Evolutionary conservation across 345 rosid species (phyloP), one percentile per base, ranked within the genome.

Genomic region (Salix exigua): DNA sequence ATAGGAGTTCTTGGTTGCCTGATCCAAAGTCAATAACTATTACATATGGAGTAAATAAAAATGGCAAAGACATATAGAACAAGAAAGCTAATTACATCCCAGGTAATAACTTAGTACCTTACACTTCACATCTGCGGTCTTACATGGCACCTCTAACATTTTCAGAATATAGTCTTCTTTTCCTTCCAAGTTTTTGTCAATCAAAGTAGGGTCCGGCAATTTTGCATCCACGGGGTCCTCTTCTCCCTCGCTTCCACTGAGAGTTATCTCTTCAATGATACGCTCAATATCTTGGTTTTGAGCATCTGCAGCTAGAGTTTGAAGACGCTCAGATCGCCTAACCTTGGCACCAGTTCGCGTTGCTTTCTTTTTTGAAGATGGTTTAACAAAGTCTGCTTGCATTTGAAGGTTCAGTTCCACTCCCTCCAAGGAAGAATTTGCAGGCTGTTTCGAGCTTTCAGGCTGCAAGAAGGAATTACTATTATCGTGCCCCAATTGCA

Each of bases 271-370:
- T 18, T 80, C 71, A 65, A 77, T 60, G 31, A 82, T 53, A 14
- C 66, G 77, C 66, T 84, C 83, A 21, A 83, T 69, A 11, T 73
- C 77, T 16, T 61, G 71, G 64, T 73, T 73, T n/a, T 19, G 71
- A 23, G 76, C 31, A 58, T 82, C 60, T 19, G 12, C 26, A 44
- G 61, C 77, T n/a, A 72, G 62, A 74, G 30, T 73, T 70, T 60
- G 83, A 50, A 88, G 80, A 55, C 88, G 87, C 55, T 21, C 67
- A 21, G 93, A 89, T 65, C 87, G 80, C 75, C 93, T 80, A 60
- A 74, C 58, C 5, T 26, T 25, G 55, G 72, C 48, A 6, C 19
- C 2, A 19, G 16, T 14, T 40, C 72, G 75, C 70, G 62, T 81
- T 1, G 37, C 46, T 35, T 31, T 75, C 74, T 75, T 71, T 14